Percentiles rank a stretch among this genome's conserved stretches.
Conservation (phyloP, 352 stramenopile genomes). For the Globisporangium carolinianum region DNA sequence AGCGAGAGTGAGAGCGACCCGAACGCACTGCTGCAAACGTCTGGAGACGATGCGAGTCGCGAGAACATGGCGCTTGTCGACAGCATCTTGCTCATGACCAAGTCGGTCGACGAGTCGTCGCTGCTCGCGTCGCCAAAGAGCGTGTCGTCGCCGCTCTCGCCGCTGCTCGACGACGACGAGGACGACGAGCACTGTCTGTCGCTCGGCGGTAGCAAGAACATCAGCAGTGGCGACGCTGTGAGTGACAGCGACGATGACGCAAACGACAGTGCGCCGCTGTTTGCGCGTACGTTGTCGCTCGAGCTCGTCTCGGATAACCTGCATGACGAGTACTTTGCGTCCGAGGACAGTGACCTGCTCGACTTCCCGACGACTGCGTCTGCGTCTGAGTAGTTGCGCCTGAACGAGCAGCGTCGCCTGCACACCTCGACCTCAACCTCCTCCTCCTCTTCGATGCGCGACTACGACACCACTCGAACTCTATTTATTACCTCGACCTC, state of each 20-base stretch:
- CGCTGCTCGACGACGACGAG: conserved; percentile 36
- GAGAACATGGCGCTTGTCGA: conserved; percentile 71
- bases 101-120: conserved; percentile 51
- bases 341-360: conserved; percentile 60
- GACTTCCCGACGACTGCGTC: conserved; percentile 38
- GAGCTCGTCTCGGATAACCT: conserved; percentile 73
- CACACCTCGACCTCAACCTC: not conserved
- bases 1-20: not conserved
- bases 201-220: conserved; percentile 2
- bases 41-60: conserved; percentile 16
- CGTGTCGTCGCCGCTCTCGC: conserved; percentile 40
- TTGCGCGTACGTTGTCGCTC: conserved; percentile 33
- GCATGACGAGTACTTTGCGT: conserved; percentile 60
- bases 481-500: no score
- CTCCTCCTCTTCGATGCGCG: no score
- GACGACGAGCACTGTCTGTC: conserved; percentile 25
- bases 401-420: not conserved
- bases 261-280: conserved; percentile 15
- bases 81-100: conserved; percentile 73
- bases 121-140: conserved; percentile 58
- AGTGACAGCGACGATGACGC: conserved; percentile 23
- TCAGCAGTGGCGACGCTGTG: conserved; percentile 10
- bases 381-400: conserved; percentile 4
- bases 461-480: no score
- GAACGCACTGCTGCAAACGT: not conserved